Evolutionary conservation across 768 basidiomycete genomes (phyloP), one percentile per base, ranked within the genome.

Genomic region (Mycena floridula): DNA sequence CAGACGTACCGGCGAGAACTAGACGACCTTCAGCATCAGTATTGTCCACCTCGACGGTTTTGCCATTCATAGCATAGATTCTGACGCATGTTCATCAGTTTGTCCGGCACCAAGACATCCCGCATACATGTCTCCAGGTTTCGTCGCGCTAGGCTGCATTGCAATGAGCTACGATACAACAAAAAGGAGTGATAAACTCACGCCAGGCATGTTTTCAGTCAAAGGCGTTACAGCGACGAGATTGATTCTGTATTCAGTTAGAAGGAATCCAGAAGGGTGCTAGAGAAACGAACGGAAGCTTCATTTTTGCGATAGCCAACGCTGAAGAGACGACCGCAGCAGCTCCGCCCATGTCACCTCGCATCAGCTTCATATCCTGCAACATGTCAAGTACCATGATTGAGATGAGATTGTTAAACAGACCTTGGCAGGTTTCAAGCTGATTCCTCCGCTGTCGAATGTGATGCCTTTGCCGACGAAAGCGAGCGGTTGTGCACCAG

Each of bases 381-480:
- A n/a, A n/a, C n/a, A n/a, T n/a, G n/a, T n/a, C n/a, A n/a, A n/a
- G n/a, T n/a, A 2, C 40, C 36, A 8, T 45, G 16, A 25, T 24
- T 21, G n/a, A 43, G 26, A 15, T 37, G 13, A 43, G 11, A 15
- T 12, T 18, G 28, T 15, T 3, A 25, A 15, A 2, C 20, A 36
- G 5, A 82, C 87, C 25, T 73, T 72, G 25, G 72, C 58, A n/a
- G 86, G 79, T 64, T 93, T 93, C 61, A 94, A 65, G 47, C 83
- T 85, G 61, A 91, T 91, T 52, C 89, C 89, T 70, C 89, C 89
- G 3, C 81, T 80, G 61, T 94, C 89, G 51, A 93, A 94, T 13
- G 89, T 91, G 58, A 93, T 82, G 48, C 90, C 90, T 59, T 93
- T 92, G 25, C 90, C 90, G 26, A 93, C 87, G 48, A 89, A 72